Conservation (phyloP, 1,139 yeast genomes). For the Lodderomyces theae region DNA sequence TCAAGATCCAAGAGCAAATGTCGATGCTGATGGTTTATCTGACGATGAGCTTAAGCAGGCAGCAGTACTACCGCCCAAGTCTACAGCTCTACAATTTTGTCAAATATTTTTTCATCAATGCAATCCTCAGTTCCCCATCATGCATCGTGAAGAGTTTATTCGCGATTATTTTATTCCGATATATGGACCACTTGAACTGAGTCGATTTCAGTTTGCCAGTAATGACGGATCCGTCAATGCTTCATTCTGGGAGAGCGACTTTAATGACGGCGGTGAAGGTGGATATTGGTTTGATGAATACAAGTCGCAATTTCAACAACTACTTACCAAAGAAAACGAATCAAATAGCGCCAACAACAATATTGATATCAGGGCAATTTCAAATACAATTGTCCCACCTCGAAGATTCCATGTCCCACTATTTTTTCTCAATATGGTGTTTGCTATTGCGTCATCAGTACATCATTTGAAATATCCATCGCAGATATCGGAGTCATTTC, state of each 20-base stretch:
- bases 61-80: slow-evolving; percentile 65
- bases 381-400: slow-evolving; percentile 47
- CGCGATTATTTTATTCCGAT: slow-evolving; percentile 67
- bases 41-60: slow-evolving; percentile 24
- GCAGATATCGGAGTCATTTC: slow-evolving; percentile 68
- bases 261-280: not conserved
- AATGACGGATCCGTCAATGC: slow-evolving; percentile 27
- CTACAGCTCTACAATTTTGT: slow-evolving; percentile 66
- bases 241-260: slow-evolving; percentile 4
- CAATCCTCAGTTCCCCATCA: slow-evolving; percentile 75
- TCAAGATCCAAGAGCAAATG: slow-evolving; percentile 10
- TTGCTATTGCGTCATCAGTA: slow-evolving; percentile 78
- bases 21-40: not conserved
- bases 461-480: slow-evolving; percentile 69
- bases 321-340: slow-evolving; percentile 4
- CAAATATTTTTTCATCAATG: slow-evolving; percentile 72
- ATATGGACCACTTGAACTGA: slow-evolving; percentile 56
- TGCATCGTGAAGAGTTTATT: slow-evolving; percentile 78
- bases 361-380: slow-evolving; percentile 20
- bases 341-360: not conserved
- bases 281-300: slow-evolving; percentile 11
- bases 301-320: slow-evolving; percentile 18
- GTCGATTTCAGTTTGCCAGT: slow-evolving; percentile 53
- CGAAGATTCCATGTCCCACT: slow-evolving; percentile 38
- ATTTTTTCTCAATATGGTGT: slow-evolving; percentile 68